These are phyloP conservation scores for Stenocarpella maydis DNA, from an alignment of 2,329 filamentous ascomycete species.

Conservation along the genomic window DNA sequence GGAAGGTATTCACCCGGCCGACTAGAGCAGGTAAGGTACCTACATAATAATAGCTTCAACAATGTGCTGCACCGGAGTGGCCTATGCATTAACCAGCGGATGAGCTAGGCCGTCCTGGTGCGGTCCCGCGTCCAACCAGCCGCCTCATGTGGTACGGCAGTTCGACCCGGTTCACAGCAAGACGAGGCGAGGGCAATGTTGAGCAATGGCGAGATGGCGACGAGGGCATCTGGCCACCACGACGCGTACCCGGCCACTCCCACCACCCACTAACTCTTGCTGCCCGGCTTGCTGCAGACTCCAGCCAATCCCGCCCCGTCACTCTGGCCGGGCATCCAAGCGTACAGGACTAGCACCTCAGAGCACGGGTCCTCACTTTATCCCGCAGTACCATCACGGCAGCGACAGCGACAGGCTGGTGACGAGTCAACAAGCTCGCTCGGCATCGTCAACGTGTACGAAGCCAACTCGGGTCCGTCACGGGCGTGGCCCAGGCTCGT, in stretches of 20 bases:
- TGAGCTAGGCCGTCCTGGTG: slow-evolving; percentile 16
- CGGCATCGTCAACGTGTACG: slow-evolving; percentile 4
- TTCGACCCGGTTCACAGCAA: slow-evolving; percentile 5
- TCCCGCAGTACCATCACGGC: slow-evolving; percentile 12
- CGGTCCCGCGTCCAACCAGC: slow-evolving; percentile 4
- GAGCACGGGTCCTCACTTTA: background rate
- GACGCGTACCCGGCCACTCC: slow-evolving; percentile 14
- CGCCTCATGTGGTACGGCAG: slow-evolving; percentile 27
- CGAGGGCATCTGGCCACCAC: slow-evolving; percentile 13
- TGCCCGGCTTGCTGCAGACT: slow-evolving; percentile 23
- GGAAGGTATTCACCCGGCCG: background rate
- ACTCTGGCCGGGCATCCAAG: slow-evolving; percentile 16
- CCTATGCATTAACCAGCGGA: slow-evolving; percentile 11
- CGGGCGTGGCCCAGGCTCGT: background rate
- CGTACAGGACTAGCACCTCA: slow-evolving; percentile 13
- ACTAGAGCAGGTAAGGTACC: background rate
- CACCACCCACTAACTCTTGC: slow-evolving; percentile 12
- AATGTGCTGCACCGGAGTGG: background rate
- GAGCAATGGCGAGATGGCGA: slow-evolving; percentile 25
- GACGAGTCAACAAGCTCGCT: slow-evolving; percentile 26
- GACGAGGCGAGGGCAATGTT: slow-evolving; percentile 14
- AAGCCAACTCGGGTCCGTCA: background rate
- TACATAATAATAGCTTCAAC: background rate
- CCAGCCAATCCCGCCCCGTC: slow-evolving; percentile 22
- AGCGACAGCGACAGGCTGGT: slow-evolving; percentile 10